Conservation (phyloP, 495 filamentous ascomycete genomes). For the Trichoderma gamsii region DNA sequence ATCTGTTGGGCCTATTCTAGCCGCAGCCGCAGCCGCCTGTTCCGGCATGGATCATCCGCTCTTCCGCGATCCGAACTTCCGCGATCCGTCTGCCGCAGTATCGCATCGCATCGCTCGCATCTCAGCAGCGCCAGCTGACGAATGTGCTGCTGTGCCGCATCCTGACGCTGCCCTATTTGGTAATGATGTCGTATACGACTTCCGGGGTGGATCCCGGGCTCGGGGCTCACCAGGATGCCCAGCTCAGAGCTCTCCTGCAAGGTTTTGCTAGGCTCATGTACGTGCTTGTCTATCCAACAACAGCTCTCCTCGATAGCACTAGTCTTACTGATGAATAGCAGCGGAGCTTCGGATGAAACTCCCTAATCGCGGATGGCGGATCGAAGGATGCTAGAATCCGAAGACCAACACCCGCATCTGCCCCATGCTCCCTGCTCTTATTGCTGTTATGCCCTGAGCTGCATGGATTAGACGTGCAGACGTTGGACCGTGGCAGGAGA, state of each 20-base stretch:
- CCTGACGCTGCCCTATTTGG: background rate
- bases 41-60: background rate
- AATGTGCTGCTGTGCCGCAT: background rate
- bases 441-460: too few relatives aligned
- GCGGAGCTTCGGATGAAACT: conserved; percentile 1
- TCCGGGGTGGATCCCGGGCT: background rate
- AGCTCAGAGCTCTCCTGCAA: too few relatives aligned
- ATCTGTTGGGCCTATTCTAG: background rate
- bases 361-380: background rate
- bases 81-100: background rate
- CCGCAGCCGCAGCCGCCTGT: background rate
- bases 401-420: too few relatives aligned
- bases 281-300: too few relatives aligned
- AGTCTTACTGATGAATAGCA: background rate
- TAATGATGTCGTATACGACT: background rate
- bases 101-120: too few relatives aligned
- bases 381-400: background rate
- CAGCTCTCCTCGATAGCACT: background rate
- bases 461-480: too few relatives aligned
- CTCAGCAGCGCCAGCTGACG: too few relatives aligned
- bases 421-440: background rate
- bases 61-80: conserved; percentile 8
- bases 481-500: too few relatives aligned
- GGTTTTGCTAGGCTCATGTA: too few relatives aligned
- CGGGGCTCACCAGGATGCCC: too few relatives aligned